Percentiles rank a stretch among this genome's conserved stretches.
phyloP scores from a whole-genome alignment of 75 land plant species.

The Isoetes taiwanensis region DNA sequence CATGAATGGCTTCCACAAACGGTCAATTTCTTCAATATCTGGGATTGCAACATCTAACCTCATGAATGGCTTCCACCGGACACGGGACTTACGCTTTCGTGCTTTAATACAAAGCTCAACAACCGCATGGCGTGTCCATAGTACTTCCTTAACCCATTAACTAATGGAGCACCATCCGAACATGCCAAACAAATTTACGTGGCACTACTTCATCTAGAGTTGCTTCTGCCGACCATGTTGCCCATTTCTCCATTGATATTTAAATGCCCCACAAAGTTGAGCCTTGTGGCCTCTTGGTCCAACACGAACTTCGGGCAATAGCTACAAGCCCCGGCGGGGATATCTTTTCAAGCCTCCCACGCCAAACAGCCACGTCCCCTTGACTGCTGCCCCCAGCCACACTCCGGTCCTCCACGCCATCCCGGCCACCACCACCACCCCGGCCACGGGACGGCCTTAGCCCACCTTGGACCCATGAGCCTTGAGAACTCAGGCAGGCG shows the following conservation, averaged over 20 bases:
- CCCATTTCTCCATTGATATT: constrained; percentile 66
- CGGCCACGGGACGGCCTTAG: too few species aligned
- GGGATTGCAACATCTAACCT: constrained; percentile 32
- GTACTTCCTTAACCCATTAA: constrained; percentile 27
- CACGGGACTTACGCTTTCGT: constrained; percentile 49
- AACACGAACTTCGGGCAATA: constrained; percentile 76
- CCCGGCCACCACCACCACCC: too few species aligned
- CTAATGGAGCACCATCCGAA: constrained; percentile 24
- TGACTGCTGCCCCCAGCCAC: too few species aligned
- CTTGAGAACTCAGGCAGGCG: too few species aligned
- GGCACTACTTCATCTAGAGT: constrained; percentile 55
- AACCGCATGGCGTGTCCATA: constrained; percentile 79
- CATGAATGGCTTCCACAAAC: constrained; percentile 64
- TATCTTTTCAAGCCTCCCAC: too few species aligned
- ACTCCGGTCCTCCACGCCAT: too few species aligned
- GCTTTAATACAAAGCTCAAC: constrained; percentile 75
- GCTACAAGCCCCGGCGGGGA: constrained; percentile 67
- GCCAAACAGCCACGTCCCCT: too few species aligned
- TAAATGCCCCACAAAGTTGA: constrained; percentile 52
- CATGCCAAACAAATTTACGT: constrained; percentile 67
- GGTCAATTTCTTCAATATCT: constrained; percentile 31
- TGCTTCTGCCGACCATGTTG: constrained; percentile 88
- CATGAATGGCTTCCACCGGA: constrained; percentile 37
- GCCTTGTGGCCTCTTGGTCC: constrained; percentile 73
- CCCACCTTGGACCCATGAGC: too few species aligned